Conservation (phyloP, 441 rosid species). For the Breynia disticha region DNA sequence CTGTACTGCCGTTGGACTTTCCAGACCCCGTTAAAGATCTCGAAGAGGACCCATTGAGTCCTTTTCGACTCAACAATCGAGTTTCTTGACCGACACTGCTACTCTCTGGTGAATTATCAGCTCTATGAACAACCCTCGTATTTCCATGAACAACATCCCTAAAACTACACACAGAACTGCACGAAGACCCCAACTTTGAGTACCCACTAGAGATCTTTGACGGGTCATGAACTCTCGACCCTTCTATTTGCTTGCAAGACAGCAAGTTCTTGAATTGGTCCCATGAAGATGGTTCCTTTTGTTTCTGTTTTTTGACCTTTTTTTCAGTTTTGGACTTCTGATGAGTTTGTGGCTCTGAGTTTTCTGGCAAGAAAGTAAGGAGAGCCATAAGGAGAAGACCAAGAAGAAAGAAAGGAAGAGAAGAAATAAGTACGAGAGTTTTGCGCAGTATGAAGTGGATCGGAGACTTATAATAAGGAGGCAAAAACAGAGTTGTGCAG, state of each 20-base stretch:
- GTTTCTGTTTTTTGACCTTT: conserved; percentile 30
- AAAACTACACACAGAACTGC: conserved; percentile 79
- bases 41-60: conserved; percentile 18
- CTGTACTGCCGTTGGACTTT: conserved; percentile 32
- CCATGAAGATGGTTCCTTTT: conserved; percentile 66
- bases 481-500: conserved; percentile 21
- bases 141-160: conserved; percentile 77
- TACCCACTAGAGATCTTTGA: conserved; percentile 33
- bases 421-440: conserved; percentile 5
- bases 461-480: conserved; percentile 40
- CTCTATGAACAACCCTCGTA: conserved; percentile 82
- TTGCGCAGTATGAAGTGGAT: conserved; percentile 36
- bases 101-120: conserved; percentile 82
- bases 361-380: conserved; percentile 51
- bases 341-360: conserved; percentile 26
- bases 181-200: conserved; percentile 54
- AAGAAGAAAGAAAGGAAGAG: background rate
- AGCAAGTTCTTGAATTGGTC: conserved; percentile 90
- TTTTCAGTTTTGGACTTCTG: conserved; percentile 26
- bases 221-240: conserved; percentile 65
- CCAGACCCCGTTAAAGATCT: conserved; percentile 42
- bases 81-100: conserved; percentile 57
- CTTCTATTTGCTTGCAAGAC: conserved; percentile 77
- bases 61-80: conserved; percentile 47
- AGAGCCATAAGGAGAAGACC: conserved; percentile 43